Evolutionary conservation across 2,329 filamentous ascomycete genomes (phyloP), one percentile per base, ranked within the genome.

Genomic region (Didymosphaeria variabile): DNA sequence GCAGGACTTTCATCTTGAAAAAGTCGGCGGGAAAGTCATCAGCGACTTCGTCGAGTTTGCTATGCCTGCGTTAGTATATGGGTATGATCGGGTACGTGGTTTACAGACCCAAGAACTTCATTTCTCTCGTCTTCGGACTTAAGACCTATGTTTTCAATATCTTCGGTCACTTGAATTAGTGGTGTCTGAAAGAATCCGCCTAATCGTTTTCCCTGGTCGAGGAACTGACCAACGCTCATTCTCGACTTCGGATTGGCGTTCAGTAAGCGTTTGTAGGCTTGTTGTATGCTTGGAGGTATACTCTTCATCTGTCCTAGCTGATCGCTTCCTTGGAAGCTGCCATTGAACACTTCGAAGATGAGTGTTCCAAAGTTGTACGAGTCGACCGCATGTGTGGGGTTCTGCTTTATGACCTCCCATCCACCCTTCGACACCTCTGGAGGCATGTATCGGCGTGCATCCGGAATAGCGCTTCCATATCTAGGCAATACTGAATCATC

Each of bases 1-100:
- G 95, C 9, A 99, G 84, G 3, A 99, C 89, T 74, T 98, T 99
- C 86, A 97, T 91, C 76, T 96, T 97, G 84, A 98, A 97, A 78
- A 97, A 99, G 61, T 98, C 95, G 74, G 97, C 94, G 0, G 95
- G 95, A 63, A 98, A 97, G 77, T 99, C 94, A 67, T 97, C 93
- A 0, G 93, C 91, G 5, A 97, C 85, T 61, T 91, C 86, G 67
- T 97, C 93, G 6, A 99, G 86, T 72, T 97, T 92, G 67, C 83
- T 86, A 59, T 9, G 64, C 9, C 29, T 3, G 1, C 1, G 45
- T 74, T 29, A 73, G 68, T 36, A 58, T 29, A 46, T n/a, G 15
- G 17, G 15, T 15, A 34, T 10, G 51, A 12, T 29, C 21, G n/a
- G 5, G 15, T 2, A 31, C 29, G 34, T 45, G 26, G 17, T 51